Percentiles rank a stretch among this genome's conserved stretches.
Evolutionary conservation across 805 yeast species (phyloP).

Genomic region (Martiniozyma abietophila): DNA sequence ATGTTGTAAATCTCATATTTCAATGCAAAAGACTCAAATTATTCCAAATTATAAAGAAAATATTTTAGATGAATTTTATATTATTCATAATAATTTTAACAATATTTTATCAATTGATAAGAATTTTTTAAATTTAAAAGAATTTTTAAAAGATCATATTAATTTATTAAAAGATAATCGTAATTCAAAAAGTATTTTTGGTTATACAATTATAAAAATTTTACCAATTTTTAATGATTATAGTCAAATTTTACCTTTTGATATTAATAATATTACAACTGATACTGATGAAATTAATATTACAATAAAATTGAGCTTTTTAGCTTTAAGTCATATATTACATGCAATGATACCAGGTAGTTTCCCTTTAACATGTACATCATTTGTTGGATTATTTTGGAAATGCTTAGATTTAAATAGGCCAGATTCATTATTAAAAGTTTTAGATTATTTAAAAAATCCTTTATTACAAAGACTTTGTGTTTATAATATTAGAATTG

Average conservation of each 20-base stretch:
- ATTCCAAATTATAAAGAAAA: background rate
- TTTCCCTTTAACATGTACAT: conserved; percentile 6
- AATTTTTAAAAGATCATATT: conserved; percentile 5
- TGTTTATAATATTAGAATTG: conserved; percentile 7
- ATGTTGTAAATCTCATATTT: too few relatives aligned
- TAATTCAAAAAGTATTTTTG: background rate
- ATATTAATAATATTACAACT: conserved; percentile 7
- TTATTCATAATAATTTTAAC: conserved; percentile 3
- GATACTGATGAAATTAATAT: conserved; percentile 5
- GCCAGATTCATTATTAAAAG: background rate
- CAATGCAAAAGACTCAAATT: too few relatives aligned
- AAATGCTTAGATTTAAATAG: background rate
- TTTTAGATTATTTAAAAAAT: conserved; percentile 2
- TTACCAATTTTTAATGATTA: conserved; percentile 10
- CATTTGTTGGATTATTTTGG: conserved; percentile 8
- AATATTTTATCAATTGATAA: conserved; percentile 1
- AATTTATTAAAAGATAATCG: conserved; percentile 1
- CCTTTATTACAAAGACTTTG: conserved; percentile 1
- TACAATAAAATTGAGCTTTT: conserved; percentile 1
- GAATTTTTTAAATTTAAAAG: conserved; percentile 10
- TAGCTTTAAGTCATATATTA: conserved; percentile 4
- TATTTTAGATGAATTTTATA: conserved; percentile 6
- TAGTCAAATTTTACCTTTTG: conserved; percentile 9
- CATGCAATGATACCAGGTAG: conserved; percentile 7
- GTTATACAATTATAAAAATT: conserved; percentile 7